Percentiles rank a stretch among this genome's conserved stretches.
Conservation (phyloP, 2,329 filamentous ascomycete genomes). For the Exophiala sp. region DNA sequence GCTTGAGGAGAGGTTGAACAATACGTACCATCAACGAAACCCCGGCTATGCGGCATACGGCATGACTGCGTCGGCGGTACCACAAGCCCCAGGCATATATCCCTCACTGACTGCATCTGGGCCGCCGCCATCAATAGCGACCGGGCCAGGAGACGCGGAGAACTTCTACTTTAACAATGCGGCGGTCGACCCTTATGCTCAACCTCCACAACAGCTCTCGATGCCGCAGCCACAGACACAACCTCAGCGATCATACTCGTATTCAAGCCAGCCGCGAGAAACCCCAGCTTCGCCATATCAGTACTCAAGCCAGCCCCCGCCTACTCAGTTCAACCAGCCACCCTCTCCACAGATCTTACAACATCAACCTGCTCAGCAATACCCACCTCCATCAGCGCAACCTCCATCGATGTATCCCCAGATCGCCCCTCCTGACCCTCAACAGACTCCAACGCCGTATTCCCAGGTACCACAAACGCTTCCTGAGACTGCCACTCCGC, state of each 20-base stretch:
- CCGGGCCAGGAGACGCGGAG: conserved; percentile 56
- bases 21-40: conserved; percentile 68
- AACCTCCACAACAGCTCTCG: conserved; percentile 48
- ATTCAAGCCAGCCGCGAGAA: conserved; percentile 24
- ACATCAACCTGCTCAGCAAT: conserved; percentile 13
- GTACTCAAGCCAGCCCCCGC: conserved; percentile 15
- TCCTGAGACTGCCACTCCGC: conserved; percentile 13
- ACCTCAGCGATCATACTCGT: conserved; percentile 26
- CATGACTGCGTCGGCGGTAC: conserved; percentile 41
- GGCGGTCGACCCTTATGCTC: conserved; percentile 43
- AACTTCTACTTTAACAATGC: conserved; percentile 73
- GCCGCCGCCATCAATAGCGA: conserved; percentile 35
- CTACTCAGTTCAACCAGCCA: conserved; percentile 20
- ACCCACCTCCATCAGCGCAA: conserved; percentile 17
- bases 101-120: conserved; percentile 57
- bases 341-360: conserved; percentile 24
- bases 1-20: conserved; percentile 90
- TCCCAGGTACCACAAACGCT: conserved; percentile 12
- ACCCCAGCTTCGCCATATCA: conserved; percentile 17
- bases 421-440: conserved; percentile 21
- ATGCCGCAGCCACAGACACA: conserved; percentile 39
- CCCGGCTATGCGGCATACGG: conserved; percentile 51
- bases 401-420: conserved; percentile 22
- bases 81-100: conserved; percentile 57
- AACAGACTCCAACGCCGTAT: conserved; percentile 18